These are phyloP conservation scores for Coprinopsis strossmayeri DNA, from an alignment of 768 basidiomycete species.

Conservation along the genomic window DNA sequence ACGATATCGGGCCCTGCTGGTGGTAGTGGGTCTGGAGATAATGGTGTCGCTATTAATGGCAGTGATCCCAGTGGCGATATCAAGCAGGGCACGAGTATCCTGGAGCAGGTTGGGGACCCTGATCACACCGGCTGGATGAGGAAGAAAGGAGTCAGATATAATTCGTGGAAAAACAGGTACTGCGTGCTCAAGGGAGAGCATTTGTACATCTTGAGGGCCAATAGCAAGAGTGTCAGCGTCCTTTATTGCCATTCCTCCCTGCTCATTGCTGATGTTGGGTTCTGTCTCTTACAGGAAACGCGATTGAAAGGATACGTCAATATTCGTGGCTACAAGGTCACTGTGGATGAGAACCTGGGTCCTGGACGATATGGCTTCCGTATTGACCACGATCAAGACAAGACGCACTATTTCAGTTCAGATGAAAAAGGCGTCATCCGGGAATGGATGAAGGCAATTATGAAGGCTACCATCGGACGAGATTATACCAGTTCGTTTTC, in stretches of 20 bases:
- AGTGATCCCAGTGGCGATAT: slow-evolving; percentile 26
- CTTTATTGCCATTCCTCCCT: slow-evolving; percentile 12
- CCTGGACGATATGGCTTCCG: slow-evolving; percentile 95
- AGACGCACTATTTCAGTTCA: slow-evolving; percentile 87
- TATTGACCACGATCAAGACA: slow-evolving; percentile 83
- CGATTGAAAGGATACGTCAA: slow-evolving; percentile 97
- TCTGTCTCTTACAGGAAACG: slow-evolving; percentile 54
- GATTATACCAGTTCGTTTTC: slow-evolving; percentile 77
- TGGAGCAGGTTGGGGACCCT: slow-evolving; percentile 86
- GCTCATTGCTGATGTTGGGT: not conserved
- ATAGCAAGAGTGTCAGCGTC: slow-evolving; percentile 48
- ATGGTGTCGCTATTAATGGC: slow-evolving; percentile 1
- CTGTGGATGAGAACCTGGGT: slow-evolving; percentile 86
- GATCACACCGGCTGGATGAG: slow-evolving; percentile 94
- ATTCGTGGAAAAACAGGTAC: slow-evolving; percentile 87
- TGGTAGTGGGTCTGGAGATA: slow-evolving; percentile 8
- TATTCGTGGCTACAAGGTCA: slow-evolving; percentile 85
- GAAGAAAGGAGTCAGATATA: slow-evolving; percentile 92
- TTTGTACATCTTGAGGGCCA: slow-evolving; percentile 80
- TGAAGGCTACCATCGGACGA: slow-evolving; percentile 95
- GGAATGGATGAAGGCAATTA: slow-evolving; percentile 99
- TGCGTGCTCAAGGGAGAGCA: slow-evolving; percentile 91
- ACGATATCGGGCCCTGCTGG: slow-evolving; percentile 29
- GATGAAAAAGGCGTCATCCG: slow-evolving; percentile 79
- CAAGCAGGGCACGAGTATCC: slow-evolving; percentile 62